Evolutionary conservation across 176 grass and related monocot genomes (phyloP).

Genomic region (Aechmea fasciata): DNA sequence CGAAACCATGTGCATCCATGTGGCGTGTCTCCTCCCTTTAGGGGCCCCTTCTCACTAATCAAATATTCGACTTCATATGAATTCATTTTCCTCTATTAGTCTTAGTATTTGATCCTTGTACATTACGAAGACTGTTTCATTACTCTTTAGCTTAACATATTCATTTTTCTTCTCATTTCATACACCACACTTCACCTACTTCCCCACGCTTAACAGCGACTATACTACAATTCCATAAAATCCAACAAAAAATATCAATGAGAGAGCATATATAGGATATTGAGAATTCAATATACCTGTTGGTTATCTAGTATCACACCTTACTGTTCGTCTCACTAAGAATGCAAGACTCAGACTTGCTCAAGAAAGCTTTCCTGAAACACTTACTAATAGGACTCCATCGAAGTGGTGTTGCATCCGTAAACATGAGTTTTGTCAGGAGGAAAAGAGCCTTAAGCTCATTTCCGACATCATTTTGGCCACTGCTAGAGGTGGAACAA

Average conservation of each 20-base stretch:
- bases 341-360: slow-evolving; percentile 34
- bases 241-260: slow-evolving; percentile 11
- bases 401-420: slow-evolving; percentile 18
- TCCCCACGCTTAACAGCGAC: background rate
- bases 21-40: slow-evolving; percentile 19
- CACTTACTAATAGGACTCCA: slow-evolving; percentile 41
- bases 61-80: slow-evolving; percentile 11
- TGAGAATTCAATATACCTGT: background rate
- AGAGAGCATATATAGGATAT: slow-evolving; percentile 15
- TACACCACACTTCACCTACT: background rate
- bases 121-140: slow-evolving; percentile 18
- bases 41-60: slow-evolving; percentile 6
- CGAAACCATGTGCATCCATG: slow-evolving; percentile 25
- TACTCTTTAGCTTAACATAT: background rate
- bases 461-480: slow-evolving; percentile 47
- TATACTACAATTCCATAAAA: slow-evolving; percentile 13
- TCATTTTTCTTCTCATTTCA: background rate
- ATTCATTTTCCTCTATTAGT: background rate
- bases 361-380: slow-evolving; percentile 44
- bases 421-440: slow-evolving; percentile 33
- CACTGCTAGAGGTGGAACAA: slow-evolving; percentile 24
- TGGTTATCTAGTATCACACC: slow-evolving; percentile 5
- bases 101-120: slow-evolving; percentile 1
- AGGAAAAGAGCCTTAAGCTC: slow-evolving; percentile 43
- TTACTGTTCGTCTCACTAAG: background rate